These are phyloP conservation scores for Amaranthus tricolor DNA, from an alignment of 179 eudicot genomes.

Conservation along the genomic window DNA sequence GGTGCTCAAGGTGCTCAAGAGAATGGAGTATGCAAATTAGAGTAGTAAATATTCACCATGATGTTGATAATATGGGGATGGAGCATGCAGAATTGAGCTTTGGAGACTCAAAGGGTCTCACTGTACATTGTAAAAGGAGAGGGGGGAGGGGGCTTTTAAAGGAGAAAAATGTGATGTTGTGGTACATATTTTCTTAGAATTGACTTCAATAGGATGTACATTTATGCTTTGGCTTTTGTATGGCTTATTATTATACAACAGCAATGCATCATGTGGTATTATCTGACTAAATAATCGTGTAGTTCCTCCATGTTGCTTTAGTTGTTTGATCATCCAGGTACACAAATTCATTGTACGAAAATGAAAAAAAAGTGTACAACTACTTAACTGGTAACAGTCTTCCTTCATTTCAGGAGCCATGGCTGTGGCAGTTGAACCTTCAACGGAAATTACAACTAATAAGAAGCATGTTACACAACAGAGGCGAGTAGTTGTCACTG, in stretches of 20 bases:
- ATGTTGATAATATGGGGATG: background rate
- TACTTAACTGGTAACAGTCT: background rate
- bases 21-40: background rate
- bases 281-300: background rate
- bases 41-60: background rate
- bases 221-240: background rate
- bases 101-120: background rate
- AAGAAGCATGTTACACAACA: conserved; percentile 51
- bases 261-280: background rate
- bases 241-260: background rate
- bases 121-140: background rate
- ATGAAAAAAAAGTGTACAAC: background rate
- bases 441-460: conserved; percentile 42
- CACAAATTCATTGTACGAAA: background rate
- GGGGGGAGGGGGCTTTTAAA: background rate
- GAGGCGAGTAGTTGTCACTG: conserved; percentile 90
- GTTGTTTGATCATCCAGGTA: conserved; percentile 1
- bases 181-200: background rate
- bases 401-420: conserved; percentile 41
- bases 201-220: background rate
- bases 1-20: background rate
- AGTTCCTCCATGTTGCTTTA: conserved; percentile 4
- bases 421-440: conserved; percentile 65
- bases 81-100: background rate
- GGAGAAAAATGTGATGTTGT: background rate